These are phyloP conservation scores for Trametes maxima DNA, from an alignment of 768 basidiomycete species.

Conservation along the genomic window DNA sequence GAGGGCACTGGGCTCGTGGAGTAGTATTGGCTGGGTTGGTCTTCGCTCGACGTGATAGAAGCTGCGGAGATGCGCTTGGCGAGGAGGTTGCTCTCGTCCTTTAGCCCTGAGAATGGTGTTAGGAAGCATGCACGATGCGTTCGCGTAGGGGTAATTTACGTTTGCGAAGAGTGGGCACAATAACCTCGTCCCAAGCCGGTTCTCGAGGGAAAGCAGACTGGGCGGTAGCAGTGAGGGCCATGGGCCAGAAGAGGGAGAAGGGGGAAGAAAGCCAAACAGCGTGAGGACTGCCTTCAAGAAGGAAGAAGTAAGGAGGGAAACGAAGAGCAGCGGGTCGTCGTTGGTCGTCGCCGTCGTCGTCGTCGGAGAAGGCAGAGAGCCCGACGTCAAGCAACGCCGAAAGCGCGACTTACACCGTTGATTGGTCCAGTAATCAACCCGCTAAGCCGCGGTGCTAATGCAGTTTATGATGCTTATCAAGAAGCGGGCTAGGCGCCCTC, in stretches of 20 bases:
- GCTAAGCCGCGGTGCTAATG: background rate
- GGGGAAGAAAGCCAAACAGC: constrained; percentile 20
- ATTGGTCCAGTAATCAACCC: background rate
- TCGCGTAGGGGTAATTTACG: constrained; percentile 47
- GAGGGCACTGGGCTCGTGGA: constrained; percentile 16
- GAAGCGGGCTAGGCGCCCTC: background rate
- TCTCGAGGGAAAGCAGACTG: constrained; percentile 40
- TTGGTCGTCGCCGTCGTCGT: constrained; percentile 17
- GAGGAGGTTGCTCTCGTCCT: constrained; percentile 78
- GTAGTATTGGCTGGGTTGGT: constrained; percentile 33
- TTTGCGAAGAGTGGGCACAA: constrained; percentile 80
- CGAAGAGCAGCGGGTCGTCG: constrained; percentile 25
- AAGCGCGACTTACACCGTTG: constrained; percentile 7
- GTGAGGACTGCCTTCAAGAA: constrained; percentile 24
- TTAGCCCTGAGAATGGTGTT: constrained; percentile 56
- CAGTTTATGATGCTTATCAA: background rate
- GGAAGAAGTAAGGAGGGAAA: constrained; percentile 24
- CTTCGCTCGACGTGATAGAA: constrained; percentile 61
- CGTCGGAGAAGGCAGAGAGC: constrained; percentile 13
- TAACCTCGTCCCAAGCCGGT: constrained; percentile 79
- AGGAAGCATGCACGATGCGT: constrained; percentile 13
- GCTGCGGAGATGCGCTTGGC: constrained; percentile 76
- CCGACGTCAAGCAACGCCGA: constrained; percentile 11
- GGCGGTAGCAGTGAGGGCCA: constrained; percentile 47
- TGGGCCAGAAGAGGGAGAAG: constrained; percentile 27